Conservation (phyloP, 2,329 filamentous ascomycete genomes). For the Thelonectria blattea region DNA sequence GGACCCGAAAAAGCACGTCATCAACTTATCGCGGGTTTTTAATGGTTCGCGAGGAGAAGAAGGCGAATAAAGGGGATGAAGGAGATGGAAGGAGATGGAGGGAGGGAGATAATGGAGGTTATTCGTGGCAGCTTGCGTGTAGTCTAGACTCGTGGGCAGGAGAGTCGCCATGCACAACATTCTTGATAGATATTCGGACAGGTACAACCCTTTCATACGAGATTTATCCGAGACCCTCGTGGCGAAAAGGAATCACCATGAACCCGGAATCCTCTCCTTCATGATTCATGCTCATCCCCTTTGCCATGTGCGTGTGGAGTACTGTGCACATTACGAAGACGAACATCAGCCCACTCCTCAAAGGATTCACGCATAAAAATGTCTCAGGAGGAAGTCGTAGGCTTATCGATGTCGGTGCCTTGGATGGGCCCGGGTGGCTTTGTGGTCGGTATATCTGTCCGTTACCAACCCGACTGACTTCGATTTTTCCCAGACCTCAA, state of each 20-base stretch:
- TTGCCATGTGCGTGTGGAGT: neutral
- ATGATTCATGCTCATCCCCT: neutral
- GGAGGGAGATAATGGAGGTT: no score
- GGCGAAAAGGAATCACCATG: no score
- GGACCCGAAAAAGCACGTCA: neutral
- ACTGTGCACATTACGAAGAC: neutral
- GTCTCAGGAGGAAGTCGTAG: neutral
- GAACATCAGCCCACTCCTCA: neutral
- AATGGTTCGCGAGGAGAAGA: neutral
- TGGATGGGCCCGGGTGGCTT: neutral
- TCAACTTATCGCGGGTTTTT: neutral
- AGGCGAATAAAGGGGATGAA: neutral
- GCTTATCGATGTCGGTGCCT: neutral
- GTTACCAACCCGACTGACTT: neutral
- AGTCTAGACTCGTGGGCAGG: no score
- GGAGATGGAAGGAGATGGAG: no score
- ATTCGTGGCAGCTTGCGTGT: no score
- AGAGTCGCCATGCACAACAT: no score
- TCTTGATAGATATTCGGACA: no score
- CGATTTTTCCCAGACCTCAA: no score
- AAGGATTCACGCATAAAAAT: neutral
- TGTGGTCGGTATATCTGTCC: neutral
- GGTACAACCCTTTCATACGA: no score
- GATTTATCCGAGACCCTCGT: no score
- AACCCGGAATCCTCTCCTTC: no score